Evolutionary conservation across 768 basidiomycete genomes (phyloP).

Genomic region (Kwoniella dejecticola): DNA sequence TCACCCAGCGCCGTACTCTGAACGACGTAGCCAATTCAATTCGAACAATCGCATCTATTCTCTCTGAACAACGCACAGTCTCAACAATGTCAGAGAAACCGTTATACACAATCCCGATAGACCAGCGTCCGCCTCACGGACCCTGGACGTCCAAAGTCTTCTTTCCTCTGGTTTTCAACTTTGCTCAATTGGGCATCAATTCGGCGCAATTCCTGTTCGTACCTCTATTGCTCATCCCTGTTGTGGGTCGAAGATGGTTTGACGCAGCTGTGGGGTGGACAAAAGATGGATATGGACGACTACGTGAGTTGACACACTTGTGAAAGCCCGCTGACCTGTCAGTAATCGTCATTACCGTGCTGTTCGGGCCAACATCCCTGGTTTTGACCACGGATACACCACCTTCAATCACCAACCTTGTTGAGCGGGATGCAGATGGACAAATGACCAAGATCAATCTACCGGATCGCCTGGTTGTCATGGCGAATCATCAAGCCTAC

Average conservation of each 20-base stretch:
- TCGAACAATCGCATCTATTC: neutral
- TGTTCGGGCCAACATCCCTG: constrained; percentile 46
- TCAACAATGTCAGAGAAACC: constrained; percentile 21
- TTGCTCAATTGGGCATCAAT: constrained; percentile 71
- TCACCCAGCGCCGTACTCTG: too few relatives aligned
- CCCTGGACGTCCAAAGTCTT: constrained; percentile 37
- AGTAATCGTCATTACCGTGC: constrained; percentile 49
- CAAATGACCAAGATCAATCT: constrained; percentile 66
- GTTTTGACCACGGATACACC: constrained; percentile 49
- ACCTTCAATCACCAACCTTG: constrained; percentile 59
- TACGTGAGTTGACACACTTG: constrained; percentile 58
- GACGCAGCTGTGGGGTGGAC: constrained; percentile 73
- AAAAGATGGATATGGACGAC: constrained; percentile 76
- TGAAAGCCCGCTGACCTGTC: constrained; percentile 8
- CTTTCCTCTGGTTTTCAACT: constrained; percentile 59
- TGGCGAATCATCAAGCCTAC: constrained; percentile 77
- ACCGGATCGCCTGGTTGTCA: constrained; percentile 77
- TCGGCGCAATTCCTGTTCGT: constrained; percentile 71
- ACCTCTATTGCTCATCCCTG: constrained; percentile 68
- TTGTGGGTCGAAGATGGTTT: constrained; percentile 63
- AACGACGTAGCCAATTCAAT: too few relatives aligned
- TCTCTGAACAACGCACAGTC: neutral
- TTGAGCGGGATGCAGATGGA: constrained; percentile 64
- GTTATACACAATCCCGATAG: constrained; percentile 55
- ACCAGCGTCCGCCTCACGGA: constrained; percentile 47